phyloP scores from a whole-genome alignment of 2,329 filamentous ascomycete species.

The Stagonosporopsis rhizophila region DNA sequence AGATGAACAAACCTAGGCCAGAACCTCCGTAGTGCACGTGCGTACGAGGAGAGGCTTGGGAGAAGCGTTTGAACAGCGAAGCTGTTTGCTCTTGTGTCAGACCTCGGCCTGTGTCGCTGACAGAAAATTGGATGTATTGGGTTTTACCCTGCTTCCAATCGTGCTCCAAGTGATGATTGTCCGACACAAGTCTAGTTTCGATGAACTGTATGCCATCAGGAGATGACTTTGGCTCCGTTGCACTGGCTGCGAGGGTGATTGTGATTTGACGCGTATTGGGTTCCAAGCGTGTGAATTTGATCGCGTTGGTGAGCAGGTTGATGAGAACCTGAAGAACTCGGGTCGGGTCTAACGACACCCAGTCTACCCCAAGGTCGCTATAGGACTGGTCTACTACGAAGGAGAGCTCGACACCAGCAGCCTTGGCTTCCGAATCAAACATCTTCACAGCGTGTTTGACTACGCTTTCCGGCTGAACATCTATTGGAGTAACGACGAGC shows the following conservation, averaged over 20 bases:
- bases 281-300: slow-evolving; percentile 54
- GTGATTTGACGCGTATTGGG: slow-evolving; percentile 41
- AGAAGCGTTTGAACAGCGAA: slow-evolving; percentile 42
- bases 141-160: slow-evolving; percentile 44
- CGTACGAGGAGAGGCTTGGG: slow-evolving; percentile 42
- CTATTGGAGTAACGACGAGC: slow-evolving; percentile 51
- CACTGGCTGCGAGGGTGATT: slow-evolving; percentile 46
- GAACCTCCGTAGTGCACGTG: slow-evolving; percentile 50
- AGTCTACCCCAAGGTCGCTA: slow-evolving; percentile 45
- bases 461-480: slow-evolving; percentile 45
- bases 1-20: slow-evolving; percentile 47
- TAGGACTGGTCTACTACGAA: slow-evolving; percentile 48
- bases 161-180: slow-evolving; percentile 31
- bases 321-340: slow-evolving; percentile 50
- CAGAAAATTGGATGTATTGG: slow-evolving; percentile 44
- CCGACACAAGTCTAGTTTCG: slow-evolving; percentile 26
- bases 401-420: slow-evolving; percentile 36
- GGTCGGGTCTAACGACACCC: slow-evolving; percentile 52
- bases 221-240: slow-evolving; percentile 39
- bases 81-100: slow-evolving; percentile 47
- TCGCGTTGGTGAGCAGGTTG: slow-evolving; percentile 52
- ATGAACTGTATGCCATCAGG: slow-evolving; percentile 42
- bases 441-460: slow-evolving; percentile 46
- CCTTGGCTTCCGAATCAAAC: slow-evolving; percentile 47
- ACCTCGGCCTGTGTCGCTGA: slow-evolving; percentile 52